Percentiles rank a stretch among this genome's conserved stretches.
phyloP scores from a whole-genome alignment of 2,329 filamentous ascomycete species.

The Penicillium rolfsii region DNA sequence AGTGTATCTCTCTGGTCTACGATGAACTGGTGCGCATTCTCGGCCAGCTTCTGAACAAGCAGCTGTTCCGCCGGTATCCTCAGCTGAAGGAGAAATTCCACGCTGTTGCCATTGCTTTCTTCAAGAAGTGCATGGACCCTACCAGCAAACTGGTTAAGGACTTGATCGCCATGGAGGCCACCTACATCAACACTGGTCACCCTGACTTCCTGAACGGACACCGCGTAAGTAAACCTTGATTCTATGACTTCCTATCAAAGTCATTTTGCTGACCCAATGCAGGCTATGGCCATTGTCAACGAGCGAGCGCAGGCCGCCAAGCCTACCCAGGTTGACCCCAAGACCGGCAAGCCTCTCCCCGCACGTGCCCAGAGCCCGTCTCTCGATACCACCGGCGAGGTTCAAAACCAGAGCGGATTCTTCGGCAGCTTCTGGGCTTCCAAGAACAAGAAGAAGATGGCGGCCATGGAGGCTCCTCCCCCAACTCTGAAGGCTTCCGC shows the following conservation, averaged over 20 bases:
- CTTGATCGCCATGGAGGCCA: slow-evolving; percentile 91
- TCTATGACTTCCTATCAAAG: neutral
- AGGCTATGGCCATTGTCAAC: slow-evolving; percentile 97
- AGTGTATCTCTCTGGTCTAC: slow-evolving; percentile 96
- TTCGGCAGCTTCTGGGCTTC: slow-evolving; percentile 98
- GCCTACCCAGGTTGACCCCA: slow-evolving; percentile 94
- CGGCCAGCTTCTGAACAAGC: slow-evolving; percentile 83
- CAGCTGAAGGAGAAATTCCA: slow-evolving; percentile 96
- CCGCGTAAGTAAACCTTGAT: slow-evolving; percentile 58
- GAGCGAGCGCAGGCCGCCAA: slow-evolving; percentile 80
- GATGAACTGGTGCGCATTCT: slow-evolving; percentile 97
- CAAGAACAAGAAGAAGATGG: slow-evolving; percentile 99
- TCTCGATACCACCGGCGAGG: slow-evolving; percentile 60
- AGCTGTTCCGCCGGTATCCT: slow-evolving; percentile 91
- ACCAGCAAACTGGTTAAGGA: slow-evolving; percentile 96
- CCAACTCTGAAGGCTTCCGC: slow-evolving; percentile 92
- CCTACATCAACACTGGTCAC: slow-evolving; percentile 98
- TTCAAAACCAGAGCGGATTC: slow-evolving; percentile 72
- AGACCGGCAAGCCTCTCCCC: slow-evolving; percentile 94
- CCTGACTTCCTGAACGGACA: slow-evolving; percentile 97
- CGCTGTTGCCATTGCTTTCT: slow-evolving; percentile 86
- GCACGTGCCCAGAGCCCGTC: slow-evolving; percentile 76
- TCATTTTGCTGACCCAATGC: slow-evolving; percentile 26
- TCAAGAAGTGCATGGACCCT: slow-evolving; percentile 97
- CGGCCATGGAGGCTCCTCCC: slow-evolving; percentile 97